These are phyloP conservation scores for Emiliania huxleyi DNA, from an alignment of 78 protist genomes.

Conservation along the genomic window DNA sequence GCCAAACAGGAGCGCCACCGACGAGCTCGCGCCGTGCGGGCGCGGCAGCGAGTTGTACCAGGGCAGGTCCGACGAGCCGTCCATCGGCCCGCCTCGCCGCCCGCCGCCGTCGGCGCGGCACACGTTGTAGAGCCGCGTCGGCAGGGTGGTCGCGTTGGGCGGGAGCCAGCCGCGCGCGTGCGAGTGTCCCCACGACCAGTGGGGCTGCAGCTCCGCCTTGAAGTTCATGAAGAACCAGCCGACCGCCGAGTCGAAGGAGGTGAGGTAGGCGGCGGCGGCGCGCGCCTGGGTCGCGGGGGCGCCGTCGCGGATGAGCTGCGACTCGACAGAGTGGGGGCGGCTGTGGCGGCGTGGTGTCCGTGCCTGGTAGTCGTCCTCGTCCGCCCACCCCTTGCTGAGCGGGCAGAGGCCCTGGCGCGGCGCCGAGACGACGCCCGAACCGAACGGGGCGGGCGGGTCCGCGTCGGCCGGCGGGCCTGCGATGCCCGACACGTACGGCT, in stretches of 20 bases:
- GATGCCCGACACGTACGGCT: background rate
- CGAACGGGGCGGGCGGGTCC: background rate
- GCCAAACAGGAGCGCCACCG: background rate
- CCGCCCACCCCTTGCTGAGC: background rate
- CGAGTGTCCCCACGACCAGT: background rate
- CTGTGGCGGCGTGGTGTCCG: background rate
- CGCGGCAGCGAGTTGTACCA: background rate
- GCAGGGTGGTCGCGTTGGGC: background rate
- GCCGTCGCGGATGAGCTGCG: no score
- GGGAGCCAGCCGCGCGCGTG: conserved; percentile 9
- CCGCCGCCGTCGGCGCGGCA: background rate
- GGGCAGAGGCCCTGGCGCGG: background rate
- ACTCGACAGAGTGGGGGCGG: background rate
- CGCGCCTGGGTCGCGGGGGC: no score
- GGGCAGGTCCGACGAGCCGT: background rate
- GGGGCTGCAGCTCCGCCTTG: background rate
- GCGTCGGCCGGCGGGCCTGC: background rate
- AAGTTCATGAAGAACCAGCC: background rate
- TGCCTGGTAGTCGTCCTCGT: background rate
- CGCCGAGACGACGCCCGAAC: background rate
- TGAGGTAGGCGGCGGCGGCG: background rate
- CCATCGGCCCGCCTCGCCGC: background rate
- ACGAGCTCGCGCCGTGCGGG: background rate
- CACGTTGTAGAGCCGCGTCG: background rate
- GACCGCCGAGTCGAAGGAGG: background rate